Conservation (phyloP, 2,329 filamentous ascomycete genomes). For the Xylaria sp. region DNA sequence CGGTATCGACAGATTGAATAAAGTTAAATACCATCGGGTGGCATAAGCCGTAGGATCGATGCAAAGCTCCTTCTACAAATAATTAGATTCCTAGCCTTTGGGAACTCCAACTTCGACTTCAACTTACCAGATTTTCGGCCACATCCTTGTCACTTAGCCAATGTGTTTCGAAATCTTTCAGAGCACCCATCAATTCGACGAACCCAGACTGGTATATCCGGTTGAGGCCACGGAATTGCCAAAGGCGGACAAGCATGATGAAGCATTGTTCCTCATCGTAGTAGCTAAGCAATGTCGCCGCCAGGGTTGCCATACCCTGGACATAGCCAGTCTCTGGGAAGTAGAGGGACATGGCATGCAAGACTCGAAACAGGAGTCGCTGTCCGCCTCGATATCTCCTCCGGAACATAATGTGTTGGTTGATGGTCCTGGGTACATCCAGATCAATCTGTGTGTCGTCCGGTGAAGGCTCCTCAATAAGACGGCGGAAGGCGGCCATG, state of each 20-base stretch:
- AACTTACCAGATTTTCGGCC: constrained; percentile 76
- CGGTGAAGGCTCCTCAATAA: constrained; percentile 76
- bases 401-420: constrained; percentile 96
- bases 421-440: constrained; percentile 94
- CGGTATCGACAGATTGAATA: constrained; percentile 96
- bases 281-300: constrained; percentile 91
- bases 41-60: constrained; percentile 93
- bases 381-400: constrained; percentile 90
- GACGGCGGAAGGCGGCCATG: constrained; percentile 71
- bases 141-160: constrained; percentile 84
- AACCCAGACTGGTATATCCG: constrained; percentile 85
- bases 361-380: constrained; percentile 85
- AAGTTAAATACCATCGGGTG: constrained; percentile 93
- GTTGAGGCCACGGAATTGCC: constrained; percentile 86
- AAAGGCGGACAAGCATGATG: constrained; percentile 94
- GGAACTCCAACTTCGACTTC: neutral
- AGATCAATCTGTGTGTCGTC: constrained; percentile 98
- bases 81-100: constrained; percentile 9
- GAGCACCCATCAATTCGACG: constrained; percentile 80
- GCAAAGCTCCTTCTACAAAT: constrained; percentile 68
- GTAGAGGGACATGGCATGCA: constrained; percentile 90
- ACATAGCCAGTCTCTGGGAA: constrained; percentile 93
- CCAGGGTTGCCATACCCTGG: constrained; percentile 94
- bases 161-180: constrained; percentile 81
- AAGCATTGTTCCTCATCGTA: constrained; percentile 96